Evolutionary conservation across 768 basidiomycete genomes (phyloP).

Genomic region (Collybiopsis confluens): DNA sequence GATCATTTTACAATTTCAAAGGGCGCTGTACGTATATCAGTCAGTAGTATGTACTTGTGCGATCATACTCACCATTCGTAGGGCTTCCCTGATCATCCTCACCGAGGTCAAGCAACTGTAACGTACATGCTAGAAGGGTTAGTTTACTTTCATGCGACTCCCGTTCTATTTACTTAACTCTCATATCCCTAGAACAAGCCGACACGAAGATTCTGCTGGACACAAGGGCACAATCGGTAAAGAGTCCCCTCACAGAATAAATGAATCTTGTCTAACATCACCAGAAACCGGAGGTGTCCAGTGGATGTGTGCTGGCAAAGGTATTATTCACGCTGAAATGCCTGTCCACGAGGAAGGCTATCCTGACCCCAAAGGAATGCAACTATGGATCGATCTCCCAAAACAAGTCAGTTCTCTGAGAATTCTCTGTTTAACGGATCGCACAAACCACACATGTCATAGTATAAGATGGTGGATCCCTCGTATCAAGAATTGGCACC

Average conservation of each 20-base stretch:
- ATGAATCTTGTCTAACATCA: background rate
- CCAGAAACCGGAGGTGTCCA: slow-evolving; percentile 79
- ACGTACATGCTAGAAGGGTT: slow-evolving; percentile 89
- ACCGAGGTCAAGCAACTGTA: slow-evolving; percentile 83
- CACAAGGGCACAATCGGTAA: slow-evolving; percentile 68
- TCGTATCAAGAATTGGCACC: slow-evolving; percentile 80
- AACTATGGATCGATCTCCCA: slow-evolving; percentile 84
- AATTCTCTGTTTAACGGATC: slow-evolving; percentile 15
- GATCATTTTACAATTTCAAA: slow-evolving; percentile 73
- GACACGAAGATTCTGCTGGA: slow-evolving; percentile 90
- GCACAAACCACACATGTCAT: slow-evolving; percentile 20
- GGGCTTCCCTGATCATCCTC: slow-evolving; percentile 93
- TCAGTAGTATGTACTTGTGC: background rate
- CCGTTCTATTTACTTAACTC: background rate
- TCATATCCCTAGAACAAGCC: slow-evolving; percentile 44
- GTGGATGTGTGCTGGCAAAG: slow-evolving; percentile 88
- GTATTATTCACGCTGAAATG: slow-evolving; percentile 87
- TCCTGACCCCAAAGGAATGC: slow-evolving; percentile 78
- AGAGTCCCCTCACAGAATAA: background rate
- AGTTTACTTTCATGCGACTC: background rate
- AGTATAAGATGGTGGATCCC: slow-evolving; percentile 83
- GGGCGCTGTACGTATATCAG: slow-evolving; percentile 53
- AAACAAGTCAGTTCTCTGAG: slow-evolving; percentile 42
- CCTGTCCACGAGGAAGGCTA: slow-evolving; percentile 65
- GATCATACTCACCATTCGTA: slow-evolving; percentile 19